A percentile compares a stretch with the other conserved stretches of the same genome.
Conservation (phyloP, 2,329 filamentous ascomycete genomes). For the Claviceps spartinae region DNA sequence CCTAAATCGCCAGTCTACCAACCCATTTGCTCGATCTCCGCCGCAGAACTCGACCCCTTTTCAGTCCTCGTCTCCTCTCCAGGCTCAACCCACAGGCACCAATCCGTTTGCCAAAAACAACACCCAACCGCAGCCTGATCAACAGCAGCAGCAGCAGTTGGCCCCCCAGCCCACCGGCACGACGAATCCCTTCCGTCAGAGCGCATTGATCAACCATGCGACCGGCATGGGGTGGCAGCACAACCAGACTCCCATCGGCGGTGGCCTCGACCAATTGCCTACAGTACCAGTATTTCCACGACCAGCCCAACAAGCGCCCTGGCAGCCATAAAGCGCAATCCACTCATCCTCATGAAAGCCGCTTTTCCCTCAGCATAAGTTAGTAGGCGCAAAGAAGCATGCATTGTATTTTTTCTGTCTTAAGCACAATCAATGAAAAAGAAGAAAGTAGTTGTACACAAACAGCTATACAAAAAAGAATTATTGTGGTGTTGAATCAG, state of each 20-base stretch:
- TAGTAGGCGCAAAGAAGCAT: too few species aligned
- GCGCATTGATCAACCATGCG: conserved; percentile 75
- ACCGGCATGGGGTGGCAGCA: conserved; percentile 85
- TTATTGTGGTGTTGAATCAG: conserved; percentile 6
- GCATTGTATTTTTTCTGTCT: neutral
- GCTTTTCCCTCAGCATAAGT: too few species aligned
- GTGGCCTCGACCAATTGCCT: conserved; percentile 62
- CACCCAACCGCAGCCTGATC: conserved; percentile 17
- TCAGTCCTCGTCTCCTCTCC: conserved; percentile 23
- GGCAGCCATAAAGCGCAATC: conserved; percentile 31
- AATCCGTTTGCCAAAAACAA: conserved; percentile 44
- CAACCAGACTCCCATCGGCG: conserved; percentile 64
- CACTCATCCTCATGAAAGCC: too few species aligned
- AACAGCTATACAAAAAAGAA: conserved; percentile 3
- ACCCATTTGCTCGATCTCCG: conserved; percentile 67
- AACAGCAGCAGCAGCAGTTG: conserved; percentile 25
- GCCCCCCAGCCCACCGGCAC: conserved; percentile 69
- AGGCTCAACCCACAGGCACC: conserved; percentile 40
- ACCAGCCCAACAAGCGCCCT: conserved; percentile 50
- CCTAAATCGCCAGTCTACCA: conserved; percentile 56
- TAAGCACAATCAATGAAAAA: neutral
- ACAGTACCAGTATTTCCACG: conserved; percentile 80
- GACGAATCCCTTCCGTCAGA: conserved; percentile 91
- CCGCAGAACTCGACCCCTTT: conserved; percentile 23
- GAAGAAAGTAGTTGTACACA: neutral